Conservation (phyloP, 345 rosid species). For the Linum trigynum region DNA sequence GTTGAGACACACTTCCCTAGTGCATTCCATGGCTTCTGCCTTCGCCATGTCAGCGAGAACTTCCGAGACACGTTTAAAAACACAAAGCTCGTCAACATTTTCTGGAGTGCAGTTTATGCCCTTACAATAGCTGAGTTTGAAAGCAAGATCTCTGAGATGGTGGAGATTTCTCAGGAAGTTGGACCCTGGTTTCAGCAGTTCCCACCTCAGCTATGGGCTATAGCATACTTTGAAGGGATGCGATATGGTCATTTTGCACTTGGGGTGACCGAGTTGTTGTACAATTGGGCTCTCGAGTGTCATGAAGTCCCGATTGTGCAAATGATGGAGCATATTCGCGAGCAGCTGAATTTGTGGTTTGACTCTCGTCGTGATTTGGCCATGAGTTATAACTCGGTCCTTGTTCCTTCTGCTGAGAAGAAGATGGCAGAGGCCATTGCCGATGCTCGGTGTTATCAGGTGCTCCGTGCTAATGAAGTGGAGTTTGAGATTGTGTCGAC, state of each 20-base stretch:
- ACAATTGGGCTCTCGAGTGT: slow-evolving; percentile 91
- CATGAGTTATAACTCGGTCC: slow-evolving; percentile 77
- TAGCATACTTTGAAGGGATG: slow-evolving; percentile 85
- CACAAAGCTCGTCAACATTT: slow-evolving; percentile 77
- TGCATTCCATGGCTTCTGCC: slow-evolving; percentile 90
- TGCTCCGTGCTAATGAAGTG: slow-evolving; percentile 86
- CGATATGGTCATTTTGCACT: slow-evolving; percentile 81
- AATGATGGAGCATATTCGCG: slow-evolving; percentile 86
- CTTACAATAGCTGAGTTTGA: slow-evolving; percentile 81
- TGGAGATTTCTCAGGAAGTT: slow-evolving; percentile 81
- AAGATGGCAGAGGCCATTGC: slow-evolving; percentile 66
- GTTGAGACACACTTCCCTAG: slow-evolving; percentile 96
- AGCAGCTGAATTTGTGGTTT: slow-evolving; percentile 55
- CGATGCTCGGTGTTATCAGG: slow-evolving; percentile 92
- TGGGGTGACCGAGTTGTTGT: slow-evolving; percentile 74
- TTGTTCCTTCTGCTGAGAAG: slow-evolving; percentile 91
- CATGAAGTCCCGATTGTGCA: slow-evolving; percentile 91
- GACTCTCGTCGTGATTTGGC: slow-evolving; percentile 54
- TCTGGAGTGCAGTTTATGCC: slow-evolving; percentile 95
- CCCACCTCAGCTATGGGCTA: slow-evolving; percentile 88
- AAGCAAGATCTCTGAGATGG: slow-evolving; percentile 70
- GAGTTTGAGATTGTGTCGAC: slow-evolving; percentile 98
- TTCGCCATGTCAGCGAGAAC: slow-evolving; percentile 76
- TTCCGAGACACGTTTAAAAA: slow-evolving; percentile 93
- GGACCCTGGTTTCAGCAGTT: slow-evolving; percentile 64